phyloP scores from a whole-genome alignment of 2,329 filamentous ascomycete genomes.

The Helicocarpus griseus region DNA sequence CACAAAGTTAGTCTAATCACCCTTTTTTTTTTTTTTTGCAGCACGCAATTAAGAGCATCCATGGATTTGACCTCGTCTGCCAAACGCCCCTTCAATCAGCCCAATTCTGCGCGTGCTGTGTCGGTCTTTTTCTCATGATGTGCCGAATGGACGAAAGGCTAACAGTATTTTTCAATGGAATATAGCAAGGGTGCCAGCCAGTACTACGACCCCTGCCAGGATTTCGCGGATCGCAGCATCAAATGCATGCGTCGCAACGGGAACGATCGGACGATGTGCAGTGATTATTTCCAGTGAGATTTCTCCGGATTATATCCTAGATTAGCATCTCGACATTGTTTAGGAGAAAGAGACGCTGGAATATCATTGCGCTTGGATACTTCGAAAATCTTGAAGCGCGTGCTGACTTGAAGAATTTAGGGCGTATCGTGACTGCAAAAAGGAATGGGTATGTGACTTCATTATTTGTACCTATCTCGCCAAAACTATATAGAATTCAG shows the following conservation, averaged over 20 bases:
- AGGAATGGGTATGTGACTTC: slow-evolving; percentile 68
- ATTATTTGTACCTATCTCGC: neutral
- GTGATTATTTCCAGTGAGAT: slow-evolving; percentile 82
- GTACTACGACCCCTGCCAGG: slow-evolving; percentile 92
- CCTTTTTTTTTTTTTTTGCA: neutral
- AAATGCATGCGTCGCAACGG: slow-evolving; percentile 81
- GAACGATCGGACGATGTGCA: slow-evolving; percentile 80
- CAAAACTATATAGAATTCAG: neutral
- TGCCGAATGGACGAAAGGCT: neutral
- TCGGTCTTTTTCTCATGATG: slow-evolving; percentile 7
- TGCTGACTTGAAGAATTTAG: slow-evolving; percentile 39
- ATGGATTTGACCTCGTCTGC: no score
- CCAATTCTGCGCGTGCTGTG: slow-evolving; percentile 2
- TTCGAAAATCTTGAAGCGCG: neutral
- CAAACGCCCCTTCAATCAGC: neutral
- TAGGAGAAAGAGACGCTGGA: neutral
- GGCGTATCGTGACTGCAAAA: slow-evolving; percentile 90
- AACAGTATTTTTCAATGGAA: slow-evolving; percentile 3
- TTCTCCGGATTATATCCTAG: neutral
- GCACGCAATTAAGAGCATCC: neutral
- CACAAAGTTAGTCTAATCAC: slow-evolving; percentile 46
- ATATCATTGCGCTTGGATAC: slow-evolving; percentile 2
- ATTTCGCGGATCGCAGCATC: slow-evolving; percentile 75
- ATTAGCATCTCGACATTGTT: neutral
- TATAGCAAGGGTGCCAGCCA: slow-evolving; percentile 76